These are phyloP conservation scores for Atalantia buxifolia DNA, from an alignment of 345 rosid genomes.

Conservation along the genomic window DNA sequence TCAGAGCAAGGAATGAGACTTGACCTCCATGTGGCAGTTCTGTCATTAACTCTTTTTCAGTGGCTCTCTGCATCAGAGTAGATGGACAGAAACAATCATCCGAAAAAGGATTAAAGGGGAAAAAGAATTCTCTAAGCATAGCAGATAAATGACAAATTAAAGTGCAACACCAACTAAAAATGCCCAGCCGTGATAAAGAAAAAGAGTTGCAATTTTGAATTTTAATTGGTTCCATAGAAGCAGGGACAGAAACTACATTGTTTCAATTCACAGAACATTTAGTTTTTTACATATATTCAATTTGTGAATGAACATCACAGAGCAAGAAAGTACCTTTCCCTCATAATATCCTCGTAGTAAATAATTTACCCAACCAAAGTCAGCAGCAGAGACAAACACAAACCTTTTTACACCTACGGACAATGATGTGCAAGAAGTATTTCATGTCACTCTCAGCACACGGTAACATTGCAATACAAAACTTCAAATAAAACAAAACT, in stretches of 20 bases:
- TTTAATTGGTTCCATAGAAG: not conserved
- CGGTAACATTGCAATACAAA: not conserved
- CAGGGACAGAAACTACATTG: not conserved
- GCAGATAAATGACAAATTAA: not conserved
- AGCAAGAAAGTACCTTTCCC: conserved; percentile 52
- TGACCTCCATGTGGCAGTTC: conserved; percentile 46
- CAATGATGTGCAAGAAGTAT: not conserved
- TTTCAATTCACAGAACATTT: not conserved
- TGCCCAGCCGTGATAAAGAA: not conserved
- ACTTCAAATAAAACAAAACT: too few relatives aligned
- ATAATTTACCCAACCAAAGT: conserved; percentile 48
- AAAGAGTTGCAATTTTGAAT: not conserved
- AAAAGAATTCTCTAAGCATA: not conserved
- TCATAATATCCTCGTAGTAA: conserved; percentile 49
- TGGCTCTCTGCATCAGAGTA: conserved; percentile 43
- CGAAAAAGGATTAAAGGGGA: not conserved
- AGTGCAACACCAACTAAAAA: not conserved
- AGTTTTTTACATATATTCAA: not conserved
- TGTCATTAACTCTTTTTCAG: conserved; percentile 46
- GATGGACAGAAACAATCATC: conserved; percentile 1
- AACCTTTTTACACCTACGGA: conserved; percentile 53
- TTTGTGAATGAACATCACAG: not conserved
- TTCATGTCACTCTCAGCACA: not conserved
- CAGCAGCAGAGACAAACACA: conserved; percentile 66
- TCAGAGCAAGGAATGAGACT: not conserved